Evolutionary conservation across 805 yeast species (phyloP).

Genomic region (Candida boidinii): DNA sequence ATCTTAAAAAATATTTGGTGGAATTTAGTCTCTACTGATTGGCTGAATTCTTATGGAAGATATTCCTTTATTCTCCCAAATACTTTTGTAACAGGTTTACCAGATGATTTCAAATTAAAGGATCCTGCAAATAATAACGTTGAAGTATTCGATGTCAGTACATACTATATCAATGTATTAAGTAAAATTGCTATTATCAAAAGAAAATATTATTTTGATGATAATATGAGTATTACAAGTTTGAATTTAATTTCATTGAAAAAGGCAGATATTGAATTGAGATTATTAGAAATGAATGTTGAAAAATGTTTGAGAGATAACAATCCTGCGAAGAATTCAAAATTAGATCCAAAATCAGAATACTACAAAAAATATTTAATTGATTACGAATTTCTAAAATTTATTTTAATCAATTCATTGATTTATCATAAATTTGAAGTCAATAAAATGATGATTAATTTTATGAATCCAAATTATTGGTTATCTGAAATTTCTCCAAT

Average conservation of each 20-base stretch:
- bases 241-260: constrained; percentile 1
- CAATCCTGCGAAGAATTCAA: no score
- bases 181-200: constrained; percentile 6
- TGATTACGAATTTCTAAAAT: not conserved
- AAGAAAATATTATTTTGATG: constrained; percentile 6
- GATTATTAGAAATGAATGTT: not conserved
- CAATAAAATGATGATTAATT: constrained; percentile 2
- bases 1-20: constrained; percentile 7
- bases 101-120: constrained; percentile 2
- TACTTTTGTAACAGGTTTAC: constrained; percentile 10
- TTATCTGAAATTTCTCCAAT: not conserved
- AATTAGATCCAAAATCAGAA: no score
- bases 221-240: constrained; percentile 1
- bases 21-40: constrained; percentile 10
- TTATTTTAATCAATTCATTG: constrained; percentile 1
- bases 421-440: constrained; percentile 1
- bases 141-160: not conserved
- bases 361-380: no score
- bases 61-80: constrained; percentile 2
- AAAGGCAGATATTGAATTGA: constrained; percentile 1
- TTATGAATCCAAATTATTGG: constrained; percentile 1
- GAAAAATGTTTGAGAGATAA: not conserved
- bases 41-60: constrained; percentile 8
- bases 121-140: not conserved
- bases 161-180: constrained; percentile 6